Evolutionary conservation across 2,329 filamentous ascomycete species (phyloP).

Genomic region (Pseudogymnoascus sp.): DNA sequence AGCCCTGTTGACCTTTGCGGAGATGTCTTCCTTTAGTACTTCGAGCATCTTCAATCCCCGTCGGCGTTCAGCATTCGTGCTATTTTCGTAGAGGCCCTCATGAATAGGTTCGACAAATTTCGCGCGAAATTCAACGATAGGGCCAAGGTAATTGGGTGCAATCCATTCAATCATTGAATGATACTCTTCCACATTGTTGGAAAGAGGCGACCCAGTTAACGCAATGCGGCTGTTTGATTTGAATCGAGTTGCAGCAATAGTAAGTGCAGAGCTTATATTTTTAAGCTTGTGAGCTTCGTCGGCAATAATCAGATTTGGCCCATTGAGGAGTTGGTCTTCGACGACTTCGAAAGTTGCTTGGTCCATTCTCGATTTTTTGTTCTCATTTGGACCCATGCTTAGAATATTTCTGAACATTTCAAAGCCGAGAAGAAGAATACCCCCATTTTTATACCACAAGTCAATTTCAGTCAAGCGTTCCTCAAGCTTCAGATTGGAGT

Average conservation of each 20-base stretch:
- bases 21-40: slow-evolving; percentile 62
- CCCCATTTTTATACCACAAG: slow-evolving; percentile 57
- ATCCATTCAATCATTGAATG: slow-evolving; percentile 85
- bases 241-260: slow-evolving; percentile 49
- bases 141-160: slow-evolving; percentile 68
- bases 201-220: slow-evolving; percentile 76
- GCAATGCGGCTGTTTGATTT: slow-evolving; percentile 66
- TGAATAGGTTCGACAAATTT: slow-evolving; percentile 69
- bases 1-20: slow-evolving; percentile 68
- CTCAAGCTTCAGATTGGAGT: slow-evolving; percentile 29
- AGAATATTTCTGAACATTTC: slow-evolving; percentile 48
- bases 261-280: slow-evolving; percentile 47
- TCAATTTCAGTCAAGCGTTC: slow-evolving; percentile 40
- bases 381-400: slow-evolving; percentile 29
- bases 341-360: slow-evolving; percentile 32
- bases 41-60: slow-evolving; percentile 57
- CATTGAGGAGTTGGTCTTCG: slow-evolving; percentile 44
- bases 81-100: slow-evolving; percentile 61
- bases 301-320: slow-evolving; percentile 66
- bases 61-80: slow-evolving; percentile 45
- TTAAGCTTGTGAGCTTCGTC: slow-evolving; percentile 83
- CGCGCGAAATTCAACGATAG: slow-evolving; percentile 55
- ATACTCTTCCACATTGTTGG: slow-evolving; percentile 79
- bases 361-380: slow-evolving; percentile 16
- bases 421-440: slow-evolving; percentile 72